A percentile compares a stretch with the other conserved stretches of the same genome.
Evolutionary conservation across 192 early-diverging fungal genomes (phyloP).

Genomic region (Coemansia sp.): DNA sequence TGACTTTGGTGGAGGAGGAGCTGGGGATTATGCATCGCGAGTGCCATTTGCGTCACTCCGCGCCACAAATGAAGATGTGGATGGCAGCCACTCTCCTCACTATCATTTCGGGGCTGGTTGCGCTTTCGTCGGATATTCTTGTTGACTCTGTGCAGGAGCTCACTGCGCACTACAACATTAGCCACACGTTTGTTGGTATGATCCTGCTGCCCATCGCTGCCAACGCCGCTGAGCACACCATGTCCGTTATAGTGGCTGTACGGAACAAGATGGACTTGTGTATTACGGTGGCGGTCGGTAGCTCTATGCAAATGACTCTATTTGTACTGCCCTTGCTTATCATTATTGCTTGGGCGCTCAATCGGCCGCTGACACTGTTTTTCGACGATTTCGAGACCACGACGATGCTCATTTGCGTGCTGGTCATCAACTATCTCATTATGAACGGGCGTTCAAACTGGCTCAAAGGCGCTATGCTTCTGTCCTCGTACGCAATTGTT

Average conservation of each 20-base stretch:
- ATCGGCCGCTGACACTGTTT: slow-evolving; percentile 68
- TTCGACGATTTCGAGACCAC: slow-evolving; percentile 85
- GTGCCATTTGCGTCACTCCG: slow-evolving; percentile 21
- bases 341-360: slow-evolving; percentile 79
- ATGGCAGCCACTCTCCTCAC: slow-evolving; percentile 63
- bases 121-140: slow-evolving; percentile 75
- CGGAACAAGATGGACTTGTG: slow-evolving; percentile 86
- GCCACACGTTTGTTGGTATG: slow-evolving; percentile 85
- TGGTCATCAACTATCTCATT: slow-evolving; percentile 78
- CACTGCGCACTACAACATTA: slow-evolving; percentile 63
- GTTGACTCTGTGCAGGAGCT: slow-evolving; percentile 62
- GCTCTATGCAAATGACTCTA: slow-evolving; percentile 84
- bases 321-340: slow-evolving; percentile 71
- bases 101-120: slow-evolving; percentile 64
- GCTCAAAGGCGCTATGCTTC: slow-evolving; percentile 87
- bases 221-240: slow-evolving; percentile 84
- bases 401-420: slow-evolving; percentile 79
- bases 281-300: slow-evolving; percentile 75
- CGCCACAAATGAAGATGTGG: slow-evolving; percentile 57
- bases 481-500: slow-evolving; percentile 79
- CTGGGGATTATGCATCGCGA: slow-evolving; percentile 4
- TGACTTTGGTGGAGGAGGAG: background rate
- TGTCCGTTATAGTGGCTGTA: slow-evolving; percentile 79
- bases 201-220: slow-evolving; percentile 89
- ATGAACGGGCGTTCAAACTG: slow-evolving; percentile 88